These are phyloP conservation scores for Neurospora sp. DNA, from an alignment of 2,329 filamentous ascomycete species.

Conservation along the genomic window DNA sequence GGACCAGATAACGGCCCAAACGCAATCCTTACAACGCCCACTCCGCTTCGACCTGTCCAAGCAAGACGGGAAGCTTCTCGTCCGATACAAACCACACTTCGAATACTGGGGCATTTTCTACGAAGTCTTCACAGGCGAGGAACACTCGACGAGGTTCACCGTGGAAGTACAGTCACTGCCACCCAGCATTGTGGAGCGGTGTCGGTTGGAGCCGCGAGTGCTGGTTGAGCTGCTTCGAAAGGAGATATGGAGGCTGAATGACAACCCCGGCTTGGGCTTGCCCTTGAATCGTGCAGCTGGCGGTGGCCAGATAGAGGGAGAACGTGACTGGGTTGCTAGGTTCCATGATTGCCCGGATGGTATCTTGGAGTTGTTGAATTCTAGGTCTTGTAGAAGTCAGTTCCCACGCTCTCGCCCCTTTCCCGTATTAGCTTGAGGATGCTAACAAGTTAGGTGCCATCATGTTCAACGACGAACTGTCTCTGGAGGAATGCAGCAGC, in stretches of 20 bases:
- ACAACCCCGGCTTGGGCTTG: constrained; percentile 23
- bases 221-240: constrained; percentile 64
- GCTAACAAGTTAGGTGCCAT: constrained; percentile 43
- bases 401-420: background rate
- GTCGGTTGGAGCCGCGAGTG: constrained; percentile 59
- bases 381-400: constrained; percentile 62
- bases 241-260: constrained; percentile 60
- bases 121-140: constrained; percentile 20
- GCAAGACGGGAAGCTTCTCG: constrained; percentile 52
- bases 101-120: constrained; percentile 66
- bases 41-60: constrained; percentile 55
- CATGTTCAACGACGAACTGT: constrained; percentile 74
- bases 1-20: constrained; percentile 13
- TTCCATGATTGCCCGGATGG: constrained; percentile 64
- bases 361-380: constrained; percentile 68
- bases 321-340: constrained; percentile 44
- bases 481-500: constrained; percentile 43
- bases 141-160: background rate
- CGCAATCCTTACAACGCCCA: constrained; percentile 37
- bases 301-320: background rate
- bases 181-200: constrained; percentile 64
- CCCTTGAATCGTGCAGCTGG: background rate
- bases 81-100: constrained; percentile 46
- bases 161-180: constrained; percentile 43
- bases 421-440: no score